Base-by-base conservation (phyloP, 2,329 filamentous ascomycete genomes). In the Penicillium sp. region DNA sequence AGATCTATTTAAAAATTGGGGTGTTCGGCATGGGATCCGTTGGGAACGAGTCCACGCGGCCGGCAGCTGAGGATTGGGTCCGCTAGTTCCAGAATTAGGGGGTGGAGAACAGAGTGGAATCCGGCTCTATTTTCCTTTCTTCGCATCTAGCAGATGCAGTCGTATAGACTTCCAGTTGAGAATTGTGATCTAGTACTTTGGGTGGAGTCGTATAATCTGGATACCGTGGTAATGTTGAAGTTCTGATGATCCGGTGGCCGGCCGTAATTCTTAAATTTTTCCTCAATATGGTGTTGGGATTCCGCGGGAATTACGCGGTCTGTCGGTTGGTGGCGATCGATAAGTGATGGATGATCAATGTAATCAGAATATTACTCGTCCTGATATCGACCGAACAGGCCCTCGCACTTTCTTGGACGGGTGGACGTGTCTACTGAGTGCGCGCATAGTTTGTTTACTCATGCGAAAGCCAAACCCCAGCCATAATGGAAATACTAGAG, bases 1-100 rank as follows among this genome's bases (percentile, higher is more conserved):
- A 29, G 28, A 9, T 29, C 3, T 9, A 29, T 29, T 9, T 21
- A 21, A 29, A 26, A 26, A 26, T 26, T 9, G 28, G 28, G 6
- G 28, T 29, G 7, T 15, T 15, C 12, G 34, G 23, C 31, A 3
- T n/a, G 13, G 31, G 6, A 34, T 47, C 18, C 9, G 16, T 53
- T 49, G 29, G 29, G 36, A 44, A 43, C 16, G 16, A 39, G 38
- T 38, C 51, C 42, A 43, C 51, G 46, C 47, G 47, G 42, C 47
- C 46, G 33, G 33, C 18, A 36, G 15, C 33, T 36, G 33, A 36
- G 6, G n/a, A 36, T 16, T 36, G 33, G 33, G 33, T 16, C 33
- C 33, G 15, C 33, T 16, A 36, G 33, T 16, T 4, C 33, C n/a
- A 36, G 6, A 36, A 36, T 2, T 18, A n/a, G 33, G 33, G 33